phyloP scores from a whole-genome alignment of 1,284 basidiomycete genomes.

The Cryptococcus sp. region DNA sequence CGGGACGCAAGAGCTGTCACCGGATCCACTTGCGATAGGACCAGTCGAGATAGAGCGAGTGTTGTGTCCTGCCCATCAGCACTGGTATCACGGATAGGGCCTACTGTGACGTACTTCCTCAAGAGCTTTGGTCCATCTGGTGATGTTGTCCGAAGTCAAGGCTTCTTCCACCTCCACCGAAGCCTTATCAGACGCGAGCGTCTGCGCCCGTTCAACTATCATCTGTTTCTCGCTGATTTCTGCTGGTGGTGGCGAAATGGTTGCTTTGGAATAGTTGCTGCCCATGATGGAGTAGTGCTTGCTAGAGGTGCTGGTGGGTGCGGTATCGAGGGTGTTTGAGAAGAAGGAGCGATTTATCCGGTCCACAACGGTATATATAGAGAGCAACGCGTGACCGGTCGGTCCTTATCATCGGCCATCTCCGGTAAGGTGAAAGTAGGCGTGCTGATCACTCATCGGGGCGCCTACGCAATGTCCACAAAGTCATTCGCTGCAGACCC shows the following conservation, averaged over 20 bases:
- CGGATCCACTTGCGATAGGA: conserved; percentile 72
- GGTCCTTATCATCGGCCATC: too few relatives aligned
- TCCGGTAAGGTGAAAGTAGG: too few relatives aligned
- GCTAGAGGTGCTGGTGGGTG: too few relatives aligned
- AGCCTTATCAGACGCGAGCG: neutral
- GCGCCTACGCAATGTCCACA: too few relatives aligned
- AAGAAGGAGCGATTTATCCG: too few relatives aligned
- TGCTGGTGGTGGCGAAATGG: too few relatives aligned
- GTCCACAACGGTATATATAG: too few relatives aligned
- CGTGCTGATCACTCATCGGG: too few relatives aligned
- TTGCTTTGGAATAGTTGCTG: neutral
- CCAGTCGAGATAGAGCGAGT: conserved; percentile 69
- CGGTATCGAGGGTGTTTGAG: too few relatives aligned
- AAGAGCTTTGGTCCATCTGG: conserved; percentile 62
- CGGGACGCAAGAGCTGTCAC: conserved; percentile 63
- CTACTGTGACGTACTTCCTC: conserved; percentile 43
- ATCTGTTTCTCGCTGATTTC: neutral
- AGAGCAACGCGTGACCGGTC: too few relatives aligned
- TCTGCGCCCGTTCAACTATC: neutral
- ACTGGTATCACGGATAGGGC: neutral
- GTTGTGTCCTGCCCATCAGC: conserved; percentile 52
- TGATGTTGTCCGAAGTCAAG: conserved; percentile 50
- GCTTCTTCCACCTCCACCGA: neutral
- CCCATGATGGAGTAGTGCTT: too few relatives aligned
- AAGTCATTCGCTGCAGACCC: too few relatives aligned